Conservation (phyloP, 2,329 filamentous ascomycete genomes). For the Aureobasidium pullulans region DNA sequence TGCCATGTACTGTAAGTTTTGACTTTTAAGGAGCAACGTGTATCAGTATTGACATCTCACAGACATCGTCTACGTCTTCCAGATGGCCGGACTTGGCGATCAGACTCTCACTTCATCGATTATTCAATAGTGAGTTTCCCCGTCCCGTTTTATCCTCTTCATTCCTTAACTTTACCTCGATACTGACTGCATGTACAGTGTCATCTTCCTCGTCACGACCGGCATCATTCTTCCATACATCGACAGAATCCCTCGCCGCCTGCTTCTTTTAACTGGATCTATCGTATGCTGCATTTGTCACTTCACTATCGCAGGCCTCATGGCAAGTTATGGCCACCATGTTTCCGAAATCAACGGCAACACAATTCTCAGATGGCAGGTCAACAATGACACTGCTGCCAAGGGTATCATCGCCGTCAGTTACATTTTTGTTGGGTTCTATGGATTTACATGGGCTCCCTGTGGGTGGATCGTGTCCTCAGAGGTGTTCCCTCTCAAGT, state of each 20-base stretch:
- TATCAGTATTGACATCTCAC: no score
- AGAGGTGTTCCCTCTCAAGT: slow-evolving; percentile 57
- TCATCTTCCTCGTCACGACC: slow-evolving; percentile 35
- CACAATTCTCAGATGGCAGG: slow-evolving; percentile 45
- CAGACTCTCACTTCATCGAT: slow-evolving; percentile 35
- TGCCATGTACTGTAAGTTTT: slow-evolving; percentile 27
- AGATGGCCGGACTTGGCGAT: slow-evolving; percentile 52
- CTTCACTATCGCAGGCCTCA: slow-evolving; percentile 40
- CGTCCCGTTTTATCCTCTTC: no score
- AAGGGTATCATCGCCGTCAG: slow-evolving; percentile 58
- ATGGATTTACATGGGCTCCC: slow-evolving; percentile 55
- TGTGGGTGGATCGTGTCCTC: slow-evolving; percentile 56
- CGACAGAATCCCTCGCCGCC: slow-evolving; percentile 31
- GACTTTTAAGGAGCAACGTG: no score
- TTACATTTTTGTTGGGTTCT: slow-evolving; percentile 57
- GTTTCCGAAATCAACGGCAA: slow-evolving; percentile 34
- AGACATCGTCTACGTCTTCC: slow-evolving; percentile 52
- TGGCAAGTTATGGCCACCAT: slow-evolving; percentile 35
- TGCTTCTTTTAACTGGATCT: slow-evolving; percentile 35
- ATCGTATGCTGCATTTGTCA: slow-evolving; percentile 37
- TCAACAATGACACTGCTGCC: slow-evolving; percentile 41
- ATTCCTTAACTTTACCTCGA: no score
- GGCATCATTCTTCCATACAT: slow-evolving; percentile 33
- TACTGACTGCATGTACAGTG: slow-evolving; percentile 12
- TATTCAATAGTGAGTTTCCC: slow-evolving; percentile 27